These are phyloP conservation scores for Aspergillus ellipticus DNA, from an alignment of 495 filamentous ascomycete genomes.

Conservation along the genomic window DNA sequence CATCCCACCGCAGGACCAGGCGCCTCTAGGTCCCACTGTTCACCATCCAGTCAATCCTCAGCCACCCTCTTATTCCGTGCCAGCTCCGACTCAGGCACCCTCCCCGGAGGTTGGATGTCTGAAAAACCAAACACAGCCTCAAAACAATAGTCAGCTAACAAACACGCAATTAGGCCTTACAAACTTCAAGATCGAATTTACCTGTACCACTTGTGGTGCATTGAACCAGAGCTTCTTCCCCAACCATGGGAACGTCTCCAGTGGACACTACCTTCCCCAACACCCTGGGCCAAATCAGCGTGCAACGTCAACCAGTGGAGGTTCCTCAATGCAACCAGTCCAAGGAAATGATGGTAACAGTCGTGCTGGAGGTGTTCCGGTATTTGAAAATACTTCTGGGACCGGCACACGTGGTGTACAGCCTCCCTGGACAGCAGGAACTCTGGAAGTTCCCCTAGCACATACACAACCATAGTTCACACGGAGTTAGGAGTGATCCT, in stretches of 20 bases:
- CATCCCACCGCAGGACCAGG: constrained; percentile 20
- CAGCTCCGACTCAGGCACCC: constrained; percentile 17
- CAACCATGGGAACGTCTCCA: constrained; percentile 40
- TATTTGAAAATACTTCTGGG: constrained; percentile 15
- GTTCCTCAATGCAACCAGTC: constrained; percentile 20
- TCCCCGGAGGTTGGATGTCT: constrained; percentile 19
- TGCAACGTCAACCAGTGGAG: constrained; percentile 18
- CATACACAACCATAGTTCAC: constrained; percentile 17
- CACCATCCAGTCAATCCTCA: constrained; percentile 20
- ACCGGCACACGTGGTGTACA: constrained; percentile 30
- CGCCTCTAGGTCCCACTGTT: constrained; percentile 17
- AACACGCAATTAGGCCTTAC: constrained; percentile 34
- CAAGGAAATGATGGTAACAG: constrained; percentile 29
- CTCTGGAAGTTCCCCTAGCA: constrained; percentile 32
- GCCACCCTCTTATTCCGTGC: constrained; percentile 22
- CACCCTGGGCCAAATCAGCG: constrained; percentile 24
- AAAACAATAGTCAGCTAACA: constrained; percentile 23
- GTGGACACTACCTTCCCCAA: constrained; percentile 28
- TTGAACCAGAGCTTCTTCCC: constrained; percentile 46
- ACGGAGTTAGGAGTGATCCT: constrained; percentile 3
- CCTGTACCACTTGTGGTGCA: constrained; percentile 41
- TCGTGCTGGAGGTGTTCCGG: constrained; percentile 39
- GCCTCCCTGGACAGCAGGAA: constrained; percentile 28
- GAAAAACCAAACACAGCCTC: constrained; percentile 25
- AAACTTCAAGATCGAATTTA: constrained; percentile 47